Evolutionary conservation across 129 eudicot genomes (phyloP).

Genomic region (Flaveria trinervia): DNA sequence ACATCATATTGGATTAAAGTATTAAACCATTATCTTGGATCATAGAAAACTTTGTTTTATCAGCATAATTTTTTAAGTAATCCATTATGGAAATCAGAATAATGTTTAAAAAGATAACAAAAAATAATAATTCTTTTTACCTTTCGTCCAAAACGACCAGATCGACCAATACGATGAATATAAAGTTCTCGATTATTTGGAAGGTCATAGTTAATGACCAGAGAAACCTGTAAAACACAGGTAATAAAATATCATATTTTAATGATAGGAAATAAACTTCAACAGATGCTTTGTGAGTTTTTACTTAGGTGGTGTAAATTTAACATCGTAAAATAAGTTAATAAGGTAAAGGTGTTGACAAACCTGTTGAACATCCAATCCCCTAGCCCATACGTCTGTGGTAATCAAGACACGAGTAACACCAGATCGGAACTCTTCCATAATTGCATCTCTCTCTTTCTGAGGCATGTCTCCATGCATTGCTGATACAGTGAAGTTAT

Average conservation of each 20-base stretch:
- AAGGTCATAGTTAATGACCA: conserved; percentile 94
- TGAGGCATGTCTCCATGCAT: conserved; percentile 99
- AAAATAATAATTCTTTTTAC: conserved; percentile 33
- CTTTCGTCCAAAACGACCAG: conserved; percentile 99
- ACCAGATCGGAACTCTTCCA: conserved; percentile 74
- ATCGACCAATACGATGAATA: conserved; percentile 95
- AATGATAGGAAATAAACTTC: conserved; percentile 82
- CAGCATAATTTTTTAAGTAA: background rate
- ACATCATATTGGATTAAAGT: background rate
- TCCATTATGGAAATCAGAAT: background rate
- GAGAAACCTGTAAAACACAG: conserved; percentile 60
- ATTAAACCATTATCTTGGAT: background rate
- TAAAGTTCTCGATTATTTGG: conserved; percentile 96
- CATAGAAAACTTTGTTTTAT: background rate
- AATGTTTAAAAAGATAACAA: background rate
- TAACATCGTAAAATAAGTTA: background rate
- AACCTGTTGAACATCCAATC: conserved; percentile 96
- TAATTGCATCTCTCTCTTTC: conserved; percentile 95
- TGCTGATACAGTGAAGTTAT: conserved; percentile 85
- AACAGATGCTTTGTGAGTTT: background rate
- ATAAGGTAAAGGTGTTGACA: background rate
- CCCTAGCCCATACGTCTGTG: conserved; percentile 98
- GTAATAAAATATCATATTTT: conserved; percentile 10
- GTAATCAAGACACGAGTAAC: conserved; percentile 85
- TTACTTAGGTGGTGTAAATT: background rate